Evolutionary conservation across 2,329 filamentous ascomycete species (phyloP), one percentile per base, ranked within the genome.

Genomic region (Exophiala mesophila): DNA sequence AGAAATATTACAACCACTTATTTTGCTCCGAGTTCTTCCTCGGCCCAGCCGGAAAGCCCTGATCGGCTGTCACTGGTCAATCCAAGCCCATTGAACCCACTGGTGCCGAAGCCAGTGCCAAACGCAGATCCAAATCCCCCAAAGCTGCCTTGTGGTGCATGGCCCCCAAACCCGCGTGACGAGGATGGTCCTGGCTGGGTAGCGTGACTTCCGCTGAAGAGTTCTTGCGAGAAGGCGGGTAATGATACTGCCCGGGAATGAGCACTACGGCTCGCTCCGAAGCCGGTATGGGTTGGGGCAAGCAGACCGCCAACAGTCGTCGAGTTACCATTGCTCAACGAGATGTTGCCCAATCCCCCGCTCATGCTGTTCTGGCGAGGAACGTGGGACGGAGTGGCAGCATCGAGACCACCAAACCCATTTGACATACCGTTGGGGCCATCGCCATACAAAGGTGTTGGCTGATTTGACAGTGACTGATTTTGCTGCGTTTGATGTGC

Each of bases 161-260:
- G 54, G 7, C 52, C 52, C 17, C 52, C 54, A 35, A 56, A 56
- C 4, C 34, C 33, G 13, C 54, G 47, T 6, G 52, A 47, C 8
- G 50, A 52, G 8, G 41, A 49, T 67, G 68, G 47, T 15, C 46
- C 44, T 32, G 44, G 49, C 8, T 46, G 42, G 5, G 33, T 41
- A 15, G 62, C 59, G 33, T 62, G 59, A 17, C 69, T 67, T 8
- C 68, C 39, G 19, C 53, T 70, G 55, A 77, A 76, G 9, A 72
- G 68, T 32, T 77, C 76, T 51, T 81, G 76, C 2, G 76, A 77
- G 61, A 82, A 82, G 4, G 77, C 79, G 1, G 92, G 92, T 58
- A 98, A 71, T 62, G 88, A 95, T 46, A 96, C 88, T 23, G 92
- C 88, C 26, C 92, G 83, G 59, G 80, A 90, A 59, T 84, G 80